Evolutionary conservation across 202 grass and related monocot genomes (phyloP), one percentile per base, ranked within the genome.

Genomic region (Bolboschoenoplectus hybrid): DNA sequence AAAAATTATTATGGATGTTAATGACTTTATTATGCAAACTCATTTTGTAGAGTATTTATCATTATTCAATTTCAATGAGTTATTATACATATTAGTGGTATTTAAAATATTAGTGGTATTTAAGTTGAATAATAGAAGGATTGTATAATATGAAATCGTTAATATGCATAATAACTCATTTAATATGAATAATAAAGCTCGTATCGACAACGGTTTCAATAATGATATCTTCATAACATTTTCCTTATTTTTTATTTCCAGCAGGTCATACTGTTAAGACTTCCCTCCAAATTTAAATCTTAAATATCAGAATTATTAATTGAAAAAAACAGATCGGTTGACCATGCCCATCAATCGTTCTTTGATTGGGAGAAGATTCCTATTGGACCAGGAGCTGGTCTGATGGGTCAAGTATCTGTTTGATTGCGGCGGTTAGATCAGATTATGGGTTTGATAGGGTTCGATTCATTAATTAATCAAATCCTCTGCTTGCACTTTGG

Each of bases 281-380:
- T 77, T 79, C 35, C 2, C 51, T 39, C 52, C 32, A 39, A 79
- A 79, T 79, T 39, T 78, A 17, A 8, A 38, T 56, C 26, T 77
- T 77, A 10, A 56, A 35, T n/a, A 17, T 57, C 35, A 9, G 17
- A 17, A 56, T 40, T 58, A 0, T 57, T 40, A 57, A 57, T 36
- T 26, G 26, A 26, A 26, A 76, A 26, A 52, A 52, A 45, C 7
- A 68, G 49, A 36, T 16, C 12, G 55, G 73, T 79, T 79, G 34
- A 79, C 51, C 57, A 61, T 0, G 26, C 6, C 2, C 13, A 17
- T 36, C 11, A 39, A 14, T 57, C 4, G 6, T 78, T 53, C 2
- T 12, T 53, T 75, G 3, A 52, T 7, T 11, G 26, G 26, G 12
- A 55, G 12, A 38, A 16, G 13, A 35, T 53, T 35, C 20, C 11